Conservation (phyloP, 169 alveolate species). For the Theileria equi region DNA sequence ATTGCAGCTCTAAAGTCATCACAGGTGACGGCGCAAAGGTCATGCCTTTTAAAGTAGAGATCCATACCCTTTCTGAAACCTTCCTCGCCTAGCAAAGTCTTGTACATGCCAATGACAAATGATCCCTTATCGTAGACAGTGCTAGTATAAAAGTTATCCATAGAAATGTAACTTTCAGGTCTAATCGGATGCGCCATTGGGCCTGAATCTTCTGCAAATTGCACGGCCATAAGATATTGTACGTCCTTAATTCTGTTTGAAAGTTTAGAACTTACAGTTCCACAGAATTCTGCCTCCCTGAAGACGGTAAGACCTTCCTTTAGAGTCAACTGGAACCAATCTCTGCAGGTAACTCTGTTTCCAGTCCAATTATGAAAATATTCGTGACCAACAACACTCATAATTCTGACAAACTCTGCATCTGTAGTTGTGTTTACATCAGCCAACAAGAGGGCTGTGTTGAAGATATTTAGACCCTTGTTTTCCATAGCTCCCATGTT, state of each 20-base stretch:
- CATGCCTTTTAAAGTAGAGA: constrained; percentile 85
- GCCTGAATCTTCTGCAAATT: constrained; percentile 87
- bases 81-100: constrained; percentile 85
- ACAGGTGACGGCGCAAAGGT: constrained; percentile 89
- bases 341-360: constrained; percentile 89
- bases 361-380: constrained; percentile 94
- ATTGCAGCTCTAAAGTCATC: constrained; percentile 90
- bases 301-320: constrained; percentile 92
- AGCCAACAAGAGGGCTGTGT: constrained; percentile 85
- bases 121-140: constrained; percentile 93
- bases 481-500: constrained; percentile 93
- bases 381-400: constrained; percentile 89
- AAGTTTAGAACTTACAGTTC: constrained; percentile 75
- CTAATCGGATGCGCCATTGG: constrained; percentile 92
- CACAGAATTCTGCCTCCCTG: constrained; percentile 85
- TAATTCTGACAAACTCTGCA: constrained; percentile 79
- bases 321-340: constrained; percentile 90
- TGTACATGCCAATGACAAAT: constrained; percentile 92
- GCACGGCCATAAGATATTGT: constrained; percentile 74
- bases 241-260: constrained; percentile 84
- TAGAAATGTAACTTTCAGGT: constrained; percentile 87
- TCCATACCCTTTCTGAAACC: constrained; percentile 91
- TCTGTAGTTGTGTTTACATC: constrained; percentile 84
- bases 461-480: constrained; percentile 89
- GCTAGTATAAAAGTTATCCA: constrained; percentile 90